Base-by-base conservation (phyloP, 331 rosid genomes). In the Stylosanthes scabra region DNA sequence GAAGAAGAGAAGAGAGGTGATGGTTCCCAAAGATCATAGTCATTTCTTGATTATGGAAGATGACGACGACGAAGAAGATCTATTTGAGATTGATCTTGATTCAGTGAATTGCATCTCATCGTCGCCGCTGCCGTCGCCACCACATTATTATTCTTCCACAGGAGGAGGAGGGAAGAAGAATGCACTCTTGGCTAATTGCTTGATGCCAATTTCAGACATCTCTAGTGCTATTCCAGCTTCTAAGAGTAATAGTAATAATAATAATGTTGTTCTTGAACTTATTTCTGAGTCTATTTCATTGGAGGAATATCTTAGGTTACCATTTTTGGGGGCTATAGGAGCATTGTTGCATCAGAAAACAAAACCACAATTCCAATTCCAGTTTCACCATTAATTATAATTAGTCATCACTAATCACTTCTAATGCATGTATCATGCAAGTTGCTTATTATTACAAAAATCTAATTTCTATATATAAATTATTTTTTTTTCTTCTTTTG, bases 51-150 rank as follows among this genome's bases (percentile, higher is more conserved):
- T 52, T 49, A 45, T 72, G 63, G 96, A 91, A 68, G 90, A 88
- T 3, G 93, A 93, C 9, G 93, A 93, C 0, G 99, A 94, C 63
- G 93, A 93, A 13, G 93, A 93, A 0, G 99, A 94, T 63, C 77
- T 91, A 31, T 94, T 94, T 42, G 99, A 91, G 88, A 91, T 91
- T 60, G 83, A 89, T 59, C 82, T 91, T 2, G 86, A 89, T 1
- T 86, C 85, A 1, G 91, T 87, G 1, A 74, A 83, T 42, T 66
- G 67, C 70, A 44, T 81, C 62, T 66, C 86, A 9, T 88, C 83
- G 5, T 68, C 87, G 12, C 25, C 1, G 25, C 25, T 20, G 25
- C 89, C 84, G 6, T 34, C 39, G 5, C 61, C 84, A 5, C 73
- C 79, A 6, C 64, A 74, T 74, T 56, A 58, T 41, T 70, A 67